Base-by-base conservation (phyloP, 331 rosid genomes). In the Phaseolus coccineus region DNA sequence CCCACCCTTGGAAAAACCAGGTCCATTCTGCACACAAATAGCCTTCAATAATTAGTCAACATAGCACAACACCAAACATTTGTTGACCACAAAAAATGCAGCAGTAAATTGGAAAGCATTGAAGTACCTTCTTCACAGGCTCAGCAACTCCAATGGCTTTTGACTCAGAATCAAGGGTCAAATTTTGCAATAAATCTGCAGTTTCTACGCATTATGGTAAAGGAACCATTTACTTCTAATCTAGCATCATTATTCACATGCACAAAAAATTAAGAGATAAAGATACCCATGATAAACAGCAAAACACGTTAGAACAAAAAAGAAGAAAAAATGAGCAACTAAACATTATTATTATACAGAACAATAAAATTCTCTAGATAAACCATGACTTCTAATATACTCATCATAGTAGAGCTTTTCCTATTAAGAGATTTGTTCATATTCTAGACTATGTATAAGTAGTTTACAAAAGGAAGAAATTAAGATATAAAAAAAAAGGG, bases 121-220 rank as follows among this genome's bases (percentile, higher is more conserved):
- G 5, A 37, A 37, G 27, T 15, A 87, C 90, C 88, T 73, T 82
- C 84, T 81, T 84, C 4, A 76, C 71, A 6, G 78, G 50, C 46
- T 69, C 80, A 2, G 80, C 15, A 74, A 33, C 83, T 68, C 77
- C 88, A 48, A 57, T 39, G 46, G 76, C n/a, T 76, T 79, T 77
- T 57, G 88, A 19, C 62, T 79, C 81, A 4, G 90, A 66, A 73
- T 87, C 79, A 47, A 87, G 46, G 0, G 87, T 76, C 74, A 87
- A 82, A 58, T 73, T 84, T 59, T 84, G 87, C 75, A 87, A 31
- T 47, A 87, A 79, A 71, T 83, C 84, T 76, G 88, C 83, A 76
- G 90, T 69, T 82, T 76, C 90, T 87, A 19, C 19, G 28, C 39
- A 73, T 10, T 4, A 22, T 40, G 55, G 46, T 85, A 50, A 82